phyloP scores from a whole-genome alignment of 1,139 yeast genomes.

The Torulaspora pretoriensis region DNA sequence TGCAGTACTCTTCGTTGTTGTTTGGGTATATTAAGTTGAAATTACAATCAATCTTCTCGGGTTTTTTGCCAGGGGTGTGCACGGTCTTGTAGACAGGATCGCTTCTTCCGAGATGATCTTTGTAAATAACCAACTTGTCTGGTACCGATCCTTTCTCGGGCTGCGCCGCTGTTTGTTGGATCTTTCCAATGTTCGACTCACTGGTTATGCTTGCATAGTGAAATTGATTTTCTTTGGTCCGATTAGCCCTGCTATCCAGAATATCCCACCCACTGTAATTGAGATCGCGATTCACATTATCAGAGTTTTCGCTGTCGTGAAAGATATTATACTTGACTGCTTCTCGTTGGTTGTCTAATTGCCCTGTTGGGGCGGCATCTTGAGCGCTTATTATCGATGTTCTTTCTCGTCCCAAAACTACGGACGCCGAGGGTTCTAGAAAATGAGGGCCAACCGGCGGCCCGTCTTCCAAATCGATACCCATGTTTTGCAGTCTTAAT shows the following conservation, averaged over 20 bases:
- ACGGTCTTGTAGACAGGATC: constrained; percentile 46
- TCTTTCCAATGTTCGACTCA: constrained; percentile 18
- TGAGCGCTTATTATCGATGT: constrained; percentile 33
- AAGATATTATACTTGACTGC: constrained; percentile 30
- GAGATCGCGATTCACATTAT: constrained; percentile 4
- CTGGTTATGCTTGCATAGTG: constrained; percentile 55
- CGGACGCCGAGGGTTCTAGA: constrained; percentile 5
- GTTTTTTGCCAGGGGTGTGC: constrained; percentile 54
- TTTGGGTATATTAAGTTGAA: constrained; percentile 52
- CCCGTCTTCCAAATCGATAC: constrained; percentile 5
- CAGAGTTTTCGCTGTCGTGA: constrained; percentile 21
- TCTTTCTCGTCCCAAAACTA: constrained; percentile 34
- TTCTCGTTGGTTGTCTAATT: constrained; percentile 25
- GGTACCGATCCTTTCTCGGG: neutral
- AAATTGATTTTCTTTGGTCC: constrained; percentile 63
- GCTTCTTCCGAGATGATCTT: constrained; percentile 38
- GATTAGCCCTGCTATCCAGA: constrained; percentile 48
- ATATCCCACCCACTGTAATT: constrained; percentile 44
- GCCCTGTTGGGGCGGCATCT: constrained; percentile 11
- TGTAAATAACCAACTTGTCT: constrained; percentile 42
- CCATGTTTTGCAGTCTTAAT: constrained; percentile 34
- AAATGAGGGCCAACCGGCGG: constrained; percentile 3
- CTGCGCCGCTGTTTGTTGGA: constrained; percentile 15
- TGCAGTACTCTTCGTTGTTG: constrained; percentile 49
- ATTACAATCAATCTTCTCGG: constrained; percentile 63